A percentile compares a stretch with the other conserved stretches of the same genome.
Evolutionary conservation across 2,329 filamentous ascomycete genomes (phyloP).

Genomic region (Aspergillus oerlinghausenensis): DNA sequence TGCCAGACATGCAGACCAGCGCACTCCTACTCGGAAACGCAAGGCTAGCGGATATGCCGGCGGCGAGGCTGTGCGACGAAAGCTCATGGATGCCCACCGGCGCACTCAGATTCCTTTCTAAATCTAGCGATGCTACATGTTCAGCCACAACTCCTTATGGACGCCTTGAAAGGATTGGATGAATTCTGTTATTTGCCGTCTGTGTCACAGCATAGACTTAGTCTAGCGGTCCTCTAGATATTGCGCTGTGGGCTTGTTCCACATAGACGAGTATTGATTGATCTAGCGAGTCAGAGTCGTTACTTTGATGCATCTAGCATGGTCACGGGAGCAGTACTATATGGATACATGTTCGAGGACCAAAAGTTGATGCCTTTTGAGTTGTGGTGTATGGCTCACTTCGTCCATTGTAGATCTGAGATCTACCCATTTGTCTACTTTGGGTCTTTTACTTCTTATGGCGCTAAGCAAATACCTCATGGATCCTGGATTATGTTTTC

Average conservation of each 20-base stretch:
- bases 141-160: neutral
- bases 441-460: neutral
- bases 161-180: neutral
- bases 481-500: neutral
- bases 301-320: neutral
- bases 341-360: neutral
- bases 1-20: conserved; percentile 35
- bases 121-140: conserved; percentile 1
- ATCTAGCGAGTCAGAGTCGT: neutral
- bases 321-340: neutral
- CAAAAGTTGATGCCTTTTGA: conserved; percentile 16
- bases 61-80: conserved; percentile 41
- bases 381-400: conserved; percentile 1
- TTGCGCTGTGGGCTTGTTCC: conserved; percentile 1
- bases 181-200: neutral
- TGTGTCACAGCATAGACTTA: conserved; percentile 2
- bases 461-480: neutral
- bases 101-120: conserved; percentile 36
- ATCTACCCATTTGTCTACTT: neutral
- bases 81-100: conserved; percentile 41
- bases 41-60: conserved; percentile 34
- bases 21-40: conserved; percentile 39
- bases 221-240: neutral
- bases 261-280: conserved; percentile 10
- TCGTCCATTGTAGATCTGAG: neutral